phyloP scores from a whole-genome alignment of 73 alveolate species.

The Blepharisma japonicum region DNA sequence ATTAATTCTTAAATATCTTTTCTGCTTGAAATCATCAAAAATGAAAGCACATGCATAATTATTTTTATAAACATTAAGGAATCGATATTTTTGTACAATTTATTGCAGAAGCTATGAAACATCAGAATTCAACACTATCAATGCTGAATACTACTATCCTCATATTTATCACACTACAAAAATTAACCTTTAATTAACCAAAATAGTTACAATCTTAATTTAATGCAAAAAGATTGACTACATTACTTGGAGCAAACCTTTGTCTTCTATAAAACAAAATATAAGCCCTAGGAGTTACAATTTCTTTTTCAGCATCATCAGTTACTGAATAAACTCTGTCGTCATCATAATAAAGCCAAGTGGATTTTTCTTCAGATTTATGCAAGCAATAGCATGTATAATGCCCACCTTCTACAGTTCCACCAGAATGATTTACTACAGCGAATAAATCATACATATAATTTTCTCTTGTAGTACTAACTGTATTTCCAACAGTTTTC shows the following conservation, averaged over 20 bases:
- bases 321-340: background rate
- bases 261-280: slow-evolving; percentile 21
- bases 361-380: background rate
- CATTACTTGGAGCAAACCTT: background rate
- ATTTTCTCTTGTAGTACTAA: background rate
- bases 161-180: no score
- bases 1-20: no score
- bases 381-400: background rate
- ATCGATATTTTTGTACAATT: no score
- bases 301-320: background rate
- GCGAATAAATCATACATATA: slow-evolving; percentile 4
- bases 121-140: no score
- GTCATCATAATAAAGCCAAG: background rate
- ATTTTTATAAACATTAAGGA: no score
- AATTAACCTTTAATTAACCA: no score
- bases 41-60: no score
- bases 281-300: slow-evolving; percentile 3
- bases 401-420: slow-evolving; percentile 10
- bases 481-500: background rate
- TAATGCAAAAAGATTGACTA: background rate
- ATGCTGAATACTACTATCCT: no score
- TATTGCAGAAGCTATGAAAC: no score
- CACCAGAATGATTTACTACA: slow-evolving; percentile 25
- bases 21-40: no score
- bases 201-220: no score